Evolutionary conservation across 106 monocot genomes (phyloP).

Genomic region (Platanthera guangdongensis): DNA sequence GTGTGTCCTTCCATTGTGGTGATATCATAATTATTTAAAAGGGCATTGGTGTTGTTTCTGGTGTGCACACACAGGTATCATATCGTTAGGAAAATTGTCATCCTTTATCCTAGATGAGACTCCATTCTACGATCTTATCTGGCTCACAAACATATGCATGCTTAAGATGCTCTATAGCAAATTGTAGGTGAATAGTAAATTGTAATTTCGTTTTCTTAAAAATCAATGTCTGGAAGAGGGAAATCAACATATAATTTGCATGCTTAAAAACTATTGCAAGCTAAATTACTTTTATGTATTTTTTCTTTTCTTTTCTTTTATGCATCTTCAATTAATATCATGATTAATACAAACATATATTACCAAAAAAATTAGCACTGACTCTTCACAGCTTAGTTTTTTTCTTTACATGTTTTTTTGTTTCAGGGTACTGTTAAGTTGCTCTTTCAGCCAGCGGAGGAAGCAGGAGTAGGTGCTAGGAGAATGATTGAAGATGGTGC

Average conservation of each 20-base stretch:
- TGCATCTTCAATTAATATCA: background rate
- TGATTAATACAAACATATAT: background rate
- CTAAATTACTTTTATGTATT: background rate
- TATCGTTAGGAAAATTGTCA: background rate
- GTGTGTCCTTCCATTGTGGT: background rate
- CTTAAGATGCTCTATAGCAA: background rate
- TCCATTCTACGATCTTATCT: background rate
- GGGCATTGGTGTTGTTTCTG: background rate
- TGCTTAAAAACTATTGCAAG: background rate
- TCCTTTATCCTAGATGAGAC: background rate
- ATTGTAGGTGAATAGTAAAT: background rate
- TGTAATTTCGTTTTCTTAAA: background rate
- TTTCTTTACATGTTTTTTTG: background rate
- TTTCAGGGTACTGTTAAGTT: constrained; percentile 79
- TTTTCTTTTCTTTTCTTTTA: background rate
- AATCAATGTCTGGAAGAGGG: background rate
- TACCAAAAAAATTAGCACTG: background rate
- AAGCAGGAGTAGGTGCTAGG: constrained; percentile 72
- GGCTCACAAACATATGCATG: background rate
- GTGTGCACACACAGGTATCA: background rate
- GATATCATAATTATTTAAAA: background rate
- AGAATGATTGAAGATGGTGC: constrained; percentile 84
- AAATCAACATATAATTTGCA: background rate
- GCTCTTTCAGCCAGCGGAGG: constrained; percentile 89
- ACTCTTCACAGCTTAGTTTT: background rate